Evolutionary conservation across 2,329 filamentous ascomycete species (phyloP), one percentile per base, ranked within the genome.

Genomic region (Elsinoe arachidis): DNA sequence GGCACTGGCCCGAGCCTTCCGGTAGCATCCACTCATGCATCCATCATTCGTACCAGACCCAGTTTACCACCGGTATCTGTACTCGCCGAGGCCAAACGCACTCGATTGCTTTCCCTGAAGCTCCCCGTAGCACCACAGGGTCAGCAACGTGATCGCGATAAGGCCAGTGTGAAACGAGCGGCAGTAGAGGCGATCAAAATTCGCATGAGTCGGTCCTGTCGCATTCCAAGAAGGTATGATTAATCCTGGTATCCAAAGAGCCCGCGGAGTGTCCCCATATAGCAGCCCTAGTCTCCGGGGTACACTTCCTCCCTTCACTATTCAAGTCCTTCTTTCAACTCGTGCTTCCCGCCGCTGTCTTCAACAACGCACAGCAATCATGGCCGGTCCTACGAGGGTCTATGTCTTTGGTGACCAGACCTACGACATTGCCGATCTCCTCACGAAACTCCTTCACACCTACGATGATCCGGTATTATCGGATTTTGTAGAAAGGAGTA

Each of bases 341-440:
- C 44, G 17, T 52, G 39, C 21, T 26, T 39, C 17, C 55, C 26
- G 30, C 35, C 55, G 55, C 55, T 53, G 49, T 53, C 49, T 57
- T 57, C 55, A 52, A 43, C 38, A 43, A 26, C 41, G 34, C 38
- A 23, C 56, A 33, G 49, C 41, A 41, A 58, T 33, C 15, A 58
- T 58, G 56, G 41, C 56, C 15, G 39, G 21, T 43, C 26, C 47
- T 21, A 53, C 49, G 30, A 53, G 49, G 55, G 37, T 60, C 12
- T 61, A 61, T 53, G 57, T 63, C n/a, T 64, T 64, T 57, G 63
- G 63, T 5, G 61, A 64, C 52, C 61, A 63, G 56, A 64, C 63
- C 17, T 61, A 55, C 43, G 61, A 64, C 56, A 58, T 63, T 34
- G 60, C 55, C 12, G 55, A 58, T 21, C 44, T 55, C 19, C 51